Conservation (phyloP, 2,329 filamentous ascomycete species). For the Sclerotinia trifoliorum region DNA sequence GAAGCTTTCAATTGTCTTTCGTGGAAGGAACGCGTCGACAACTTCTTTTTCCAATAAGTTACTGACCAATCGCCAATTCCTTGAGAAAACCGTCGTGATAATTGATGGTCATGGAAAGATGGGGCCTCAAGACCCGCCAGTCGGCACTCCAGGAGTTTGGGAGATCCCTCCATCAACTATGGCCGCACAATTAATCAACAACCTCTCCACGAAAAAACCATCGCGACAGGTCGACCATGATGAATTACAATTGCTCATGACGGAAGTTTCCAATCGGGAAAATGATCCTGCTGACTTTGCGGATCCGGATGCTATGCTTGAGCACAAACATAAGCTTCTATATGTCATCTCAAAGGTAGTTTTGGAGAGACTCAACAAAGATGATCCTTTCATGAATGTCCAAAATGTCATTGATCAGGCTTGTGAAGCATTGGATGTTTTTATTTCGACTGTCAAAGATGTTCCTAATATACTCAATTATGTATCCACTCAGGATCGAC, state of each 20-base stretch:
- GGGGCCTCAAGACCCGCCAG: slow-evolving; percentile 26
- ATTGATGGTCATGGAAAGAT: slow-evolving; percentile 33
- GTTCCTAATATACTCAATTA: slow-evolving; percentile 66
- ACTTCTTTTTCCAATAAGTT: not conserved
- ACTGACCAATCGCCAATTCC: slow-evolving; percentile 4
- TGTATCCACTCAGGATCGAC: slow-evolving; percentile 43
- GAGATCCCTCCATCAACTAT: slow-evolving; percentile 70
- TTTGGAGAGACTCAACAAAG: slow-evolving; percentile 64
- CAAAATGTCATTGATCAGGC: slow-evolving; percentile 58
- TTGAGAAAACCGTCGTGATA: too few species aligned
- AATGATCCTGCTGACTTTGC: slow-evolving; percentile 50
- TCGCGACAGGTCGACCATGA: slow-evolving; percentile 65
- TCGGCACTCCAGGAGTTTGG: slow-evolving; percentile 25
- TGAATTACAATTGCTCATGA: slow-evolving; percentile 70
- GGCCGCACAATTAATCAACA: slow-evolving; percentile 82
- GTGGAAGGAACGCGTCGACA: slow-evolving; percentile 14
- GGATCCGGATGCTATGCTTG: slow-evolving; percentile 62
- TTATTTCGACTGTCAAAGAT: slow-evolving; percentile 71
- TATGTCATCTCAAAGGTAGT: slow-evolving; percentile 80
- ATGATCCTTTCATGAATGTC: slow-evolving; percentile 64
- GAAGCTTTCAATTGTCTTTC: not conserved
- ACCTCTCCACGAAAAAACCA: slow-evolving; percentile 65
- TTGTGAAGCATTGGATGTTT: slow-evolving; percentile 72
- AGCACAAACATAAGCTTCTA: slow-evolving; percentile 81
- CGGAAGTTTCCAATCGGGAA: slow-evolving; percentile 58